phyloP scores from a whole-genome alignment of 306 rosid genomes.

The Prinsepia uniflora region DNA sequence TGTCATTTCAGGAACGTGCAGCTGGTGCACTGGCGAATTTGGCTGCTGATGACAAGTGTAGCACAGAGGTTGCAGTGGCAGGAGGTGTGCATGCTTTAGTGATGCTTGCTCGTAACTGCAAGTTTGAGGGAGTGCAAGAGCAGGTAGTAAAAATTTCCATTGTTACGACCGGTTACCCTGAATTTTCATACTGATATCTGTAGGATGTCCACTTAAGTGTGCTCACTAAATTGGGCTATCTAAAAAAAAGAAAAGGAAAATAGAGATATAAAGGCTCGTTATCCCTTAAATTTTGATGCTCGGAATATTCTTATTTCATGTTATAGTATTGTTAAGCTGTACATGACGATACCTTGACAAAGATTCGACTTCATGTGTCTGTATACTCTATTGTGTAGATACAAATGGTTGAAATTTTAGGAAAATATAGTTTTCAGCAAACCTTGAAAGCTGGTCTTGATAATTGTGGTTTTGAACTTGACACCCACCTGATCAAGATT shows the following conservation, averaged over 20 bases:
- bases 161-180: not conserved
- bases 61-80: slow-evolving; percentile 93
- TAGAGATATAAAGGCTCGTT: too few relatives aligned
- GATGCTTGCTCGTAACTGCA: slow-evolving; percentile 97
- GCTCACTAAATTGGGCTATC: too few relatives aligned
- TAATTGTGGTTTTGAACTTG: slow-evolving; percentile 5
- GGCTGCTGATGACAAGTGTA: slow-evolving; percentile 99
- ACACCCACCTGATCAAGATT: slow-evolving; percentile 7
- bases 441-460: not conserved
- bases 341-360: not conserved
- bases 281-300: not conserved
- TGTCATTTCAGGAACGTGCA: slow-evolving; percentile 81
- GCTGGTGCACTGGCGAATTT: slow-evolving; percentile 99
- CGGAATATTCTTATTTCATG: not conserved
- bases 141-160: slow-evolving; percentile 57
- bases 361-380: not conserved
- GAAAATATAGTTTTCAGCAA: not conserved
- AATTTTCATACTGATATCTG: slow-evolving; percentile 12
- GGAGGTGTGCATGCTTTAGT: slow-evolving; percentile 99
- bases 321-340: not conserved
- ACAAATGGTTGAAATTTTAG: not conserved
- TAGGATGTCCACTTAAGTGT: slow-evolving; percentile 14
- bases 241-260: too few relatives aligned
- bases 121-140: slow-evolving; percentile 98
- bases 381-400: not conserved